phyloP scores from a whole-genome alignment of 2,329 filamentous ascomycete genomes.

The Trichoderma sp. region DNA sequence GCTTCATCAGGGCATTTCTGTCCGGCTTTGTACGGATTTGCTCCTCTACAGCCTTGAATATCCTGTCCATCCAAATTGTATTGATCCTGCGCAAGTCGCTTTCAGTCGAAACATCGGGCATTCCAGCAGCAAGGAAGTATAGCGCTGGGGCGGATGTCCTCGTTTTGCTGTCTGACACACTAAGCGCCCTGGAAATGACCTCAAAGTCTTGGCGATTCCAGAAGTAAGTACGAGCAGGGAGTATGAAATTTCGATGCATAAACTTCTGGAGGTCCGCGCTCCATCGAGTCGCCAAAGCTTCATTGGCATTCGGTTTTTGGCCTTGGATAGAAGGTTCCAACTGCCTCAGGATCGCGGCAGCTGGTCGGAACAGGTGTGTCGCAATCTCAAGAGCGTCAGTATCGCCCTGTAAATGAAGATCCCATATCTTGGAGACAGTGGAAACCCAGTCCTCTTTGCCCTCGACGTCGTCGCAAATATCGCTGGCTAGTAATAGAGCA shows the following conservation, averaged over 20 bases:
- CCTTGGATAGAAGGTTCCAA: conserved; percentile 37
- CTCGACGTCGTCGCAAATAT: conserved; percentile 36
- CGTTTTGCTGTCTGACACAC: conserved; percentile 39
- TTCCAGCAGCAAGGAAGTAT: conserved; percentile 44
- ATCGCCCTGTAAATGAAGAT: conserved; percentile 53
- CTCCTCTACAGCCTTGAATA: conserved; percentile 38
- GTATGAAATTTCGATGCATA: conserved; percentile 52
- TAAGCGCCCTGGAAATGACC: conserved; percentile 44
- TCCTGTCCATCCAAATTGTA: conserved; percentile 41
- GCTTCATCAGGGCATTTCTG: conserved; percentile 33
- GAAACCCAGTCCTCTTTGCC: conserved; percentile 50
- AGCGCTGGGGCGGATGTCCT: conserved; percentile 45
- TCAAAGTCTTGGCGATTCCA: conserved; percentile 45
- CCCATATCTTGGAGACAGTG: conserved; percentile 51
- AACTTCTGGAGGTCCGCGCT: conserved; percentile 49
- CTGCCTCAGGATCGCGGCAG: conserved; percentile 42
- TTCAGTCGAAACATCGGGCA: conserved; percentile 29
- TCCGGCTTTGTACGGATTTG: conserved; percentile 30
- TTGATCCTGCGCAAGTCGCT: conserved; percentile 38
- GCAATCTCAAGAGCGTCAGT: conserved; percentile 53
- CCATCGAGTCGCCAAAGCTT: conserved; percentile 42
- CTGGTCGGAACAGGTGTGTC: conserved; percentile 45
- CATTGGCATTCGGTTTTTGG: conserved; percentile 21
- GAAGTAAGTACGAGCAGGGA: conserved; percentile 52
- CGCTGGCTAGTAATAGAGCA: conserved; percentile 38